These are phyloP conservation scores for Ustilago crameri DNA, from an alignment of 1,284 basidiomycete species.

Conservation along the genomic window DNA sequence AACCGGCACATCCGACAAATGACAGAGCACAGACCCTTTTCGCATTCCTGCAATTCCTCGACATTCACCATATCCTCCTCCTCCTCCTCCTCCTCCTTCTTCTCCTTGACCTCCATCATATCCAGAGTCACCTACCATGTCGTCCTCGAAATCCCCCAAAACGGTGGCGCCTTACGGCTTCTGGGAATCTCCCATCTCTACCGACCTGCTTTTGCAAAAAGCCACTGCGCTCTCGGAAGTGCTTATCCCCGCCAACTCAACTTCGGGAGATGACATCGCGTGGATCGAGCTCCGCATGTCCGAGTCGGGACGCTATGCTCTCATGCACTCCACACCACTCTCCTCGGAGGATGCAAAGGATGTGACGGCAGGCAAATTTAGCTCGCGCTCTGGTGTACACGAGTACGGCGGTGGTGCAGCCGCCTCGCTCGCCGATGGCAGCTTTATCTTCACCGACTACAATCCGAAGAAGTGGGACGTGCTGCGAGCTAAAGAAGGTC, in stretches of 20 bases:
- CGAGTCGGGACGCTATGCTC: slow-evolving; percentile 74
- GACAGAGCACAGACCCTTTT: slow-evolving; percentile 21
- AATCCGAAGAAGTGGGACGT: slow-evolving; percentile 44
- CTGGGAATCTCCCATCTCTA: slow-evolving; percentile 74
- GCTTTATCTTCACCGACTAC: slow-evolving; percentile 54
- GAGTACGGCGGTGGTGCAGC: slow-evolving; percentile 64
- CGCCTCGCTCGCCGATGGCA: slow-evolving; percentile 34
- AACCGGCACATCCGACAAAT: neutral
- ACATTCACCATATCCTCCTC: no score
- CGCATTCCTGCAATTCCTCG: no score
- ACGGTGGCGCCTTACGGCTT: slow-evolving; percentile 58
- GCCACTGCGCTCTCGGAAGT: slow-evolving; percentile 58
- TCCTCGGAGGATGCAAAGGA: slow-evolving; percentile 27
- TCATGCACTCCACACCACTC: slow-evolving; percentile 71
- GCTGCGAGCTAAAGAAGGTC: slow-evolving; percentile 14
- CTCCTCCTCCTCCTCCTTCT: neutral
- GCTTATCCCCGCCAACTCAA: slow-evolving; percentile 27
- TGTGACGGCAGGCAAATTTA: slow-evolving; percentile 38
- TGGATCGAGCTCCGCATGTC: slow-evolving; percentile 76
- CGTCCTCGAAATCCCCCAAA: slow-evolving; percentile 12
- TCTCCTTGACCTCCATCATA: neutral
- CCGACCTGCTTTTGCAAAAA: slow-evolving; percentile 72
- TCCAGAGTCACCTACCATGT: slow-evolving; percentile 10
- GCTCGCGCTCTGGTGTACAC: slow-evolving; percentile 55
- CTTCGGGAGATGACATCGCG: slow-evolving; percentile 70